phyloP scores from a whole-genome alignment of 306 rosid genomes.

The Dalbergia oliveri region DNA sequence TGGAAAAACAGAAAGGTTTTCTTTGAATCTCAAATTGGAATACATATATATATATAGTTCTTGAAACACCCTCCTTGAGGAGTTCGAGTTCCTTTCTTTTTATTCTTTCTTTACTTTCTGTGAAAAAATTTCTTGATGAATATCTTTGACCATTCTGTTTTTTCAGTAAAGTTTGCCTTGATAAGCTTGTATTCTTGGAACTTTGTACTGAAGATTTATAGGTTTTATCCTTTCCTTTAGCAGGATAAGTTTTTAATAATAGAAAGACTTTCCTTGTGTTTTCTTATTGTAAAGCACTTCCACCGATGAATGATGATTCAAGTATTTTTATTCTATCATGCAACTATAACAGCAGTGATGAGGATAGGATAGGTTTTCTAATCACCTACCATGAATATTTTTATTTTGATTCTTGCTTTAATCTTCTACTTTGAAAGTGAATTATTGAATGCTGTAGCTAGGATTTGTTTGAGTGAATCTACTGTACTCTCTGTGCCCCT shows the following conservation, averaged over 20 bases:
- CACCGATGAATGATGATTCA: slow-evolving; percentile 14
- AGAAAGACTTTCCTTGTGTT: background rate
- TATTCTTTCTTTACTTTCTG: background rate
- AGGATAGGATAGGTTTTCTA: background rate
- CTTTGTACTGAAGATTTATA: background rate
- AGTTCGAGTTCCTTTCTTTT: background rate
- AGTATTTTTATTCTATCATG: slow-evolving; percentile 25
- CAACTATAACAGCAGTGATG: background rate
- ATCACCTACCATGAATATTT: background rate
- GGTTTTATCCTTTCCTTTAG: background rate
- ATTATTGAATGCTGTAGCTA: background rate
- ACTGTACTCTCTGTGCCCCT: background rate
- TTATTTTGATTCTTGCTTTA: background rate
- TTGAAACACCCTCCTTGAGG: slow-evolving; percentile 21
- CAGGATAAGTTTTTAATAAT: background rate
- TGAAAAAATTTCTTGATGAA: background rate
- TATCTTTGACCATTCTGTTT: slow-evolving; percentile 4
- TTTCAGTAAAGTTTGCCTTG: slow-evolving; percentile 7
- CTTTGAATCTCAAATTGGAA: slow-evolving; percentile 13
- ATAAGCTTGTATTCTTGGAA: background rate
- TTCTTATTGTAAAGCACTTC: slow-evolving; percentile 10
- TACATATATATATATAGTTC: background rate
- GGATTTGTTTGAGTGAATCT: slow-evolving; percentile 27
- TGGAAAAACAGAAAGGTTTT: background rate
- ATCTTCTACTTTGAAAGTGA: slow-evolving; percentile 29